These are phyloP conservation scores for Groenewaldozyma tartarivorans DNA, from an alignment of 805 yeast genomes.

Conservation along the genomic window DNA sequence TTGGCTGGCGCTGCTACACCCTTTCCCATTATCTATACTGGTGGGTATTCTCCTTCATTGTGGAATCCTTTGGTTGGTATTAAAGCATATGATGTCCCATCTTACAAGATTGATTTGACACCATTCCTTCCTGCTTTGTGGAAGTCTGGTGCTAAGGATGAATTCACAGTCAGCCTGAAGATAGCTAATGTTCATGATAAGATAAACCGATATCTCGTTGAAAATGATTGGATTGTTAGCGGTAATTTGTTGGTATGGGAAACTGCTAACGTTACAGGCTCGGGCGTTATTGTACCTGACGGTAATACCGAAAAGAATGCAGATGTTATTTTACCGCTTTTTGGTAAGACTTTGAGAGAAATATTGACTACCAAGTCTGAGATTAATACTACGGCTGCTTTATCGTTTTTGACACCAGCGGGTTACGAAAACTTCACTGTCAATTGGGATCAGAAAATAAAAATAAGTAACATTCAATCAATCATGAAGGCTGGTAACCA, in stretches of 20 bases:
- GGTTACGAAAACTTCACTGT: background rate
- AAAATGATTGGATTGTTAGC: conserved; percentile 25
- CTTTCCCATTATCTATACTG: conserved; percentile 65
- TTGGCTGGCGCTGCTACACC: conserved; percentile 57
- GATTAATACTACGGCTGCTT: background rate
- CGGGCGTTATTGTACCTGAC: background rate
- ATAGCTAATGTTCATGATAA: conserved; percentile 22
- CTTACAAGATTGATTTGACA: conserved; percentile 59
- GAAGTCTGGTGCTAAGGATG: conserved; percentile 26
- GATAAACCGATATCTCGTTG: conserved; percentile 8
- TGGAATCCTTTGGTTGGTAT: conserved; percentile 76
- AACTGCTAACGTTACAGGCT: conserved; percentile 15
- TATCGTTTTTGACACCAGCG: background rate
- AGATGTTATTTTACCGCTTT: background rate
- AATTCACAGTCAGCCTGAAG: conserved; percentile 36
- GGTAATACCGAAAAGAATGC: background rate
- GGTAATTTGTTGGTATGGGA: conserved; percentile 27
- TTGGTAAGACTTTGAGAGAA: background rate
- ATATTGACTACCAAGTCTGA: background rate
- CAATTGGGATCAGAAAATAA: background rate
- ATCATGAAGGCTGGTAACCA: background rate
- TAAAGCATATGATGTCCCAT: conserved; percentile 61
- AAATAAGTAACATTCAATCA: background rate
- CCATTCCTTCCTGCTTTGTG: conserved; percentile 59
- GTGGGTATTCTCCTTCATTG: conserved; percentile 69